A percentile compares a stretch with the other conserved stretches of the same genome.
Conservation (phyloP, 2,329 filamentous ascomycete species). For the Fusarium scirpi region DNA sequence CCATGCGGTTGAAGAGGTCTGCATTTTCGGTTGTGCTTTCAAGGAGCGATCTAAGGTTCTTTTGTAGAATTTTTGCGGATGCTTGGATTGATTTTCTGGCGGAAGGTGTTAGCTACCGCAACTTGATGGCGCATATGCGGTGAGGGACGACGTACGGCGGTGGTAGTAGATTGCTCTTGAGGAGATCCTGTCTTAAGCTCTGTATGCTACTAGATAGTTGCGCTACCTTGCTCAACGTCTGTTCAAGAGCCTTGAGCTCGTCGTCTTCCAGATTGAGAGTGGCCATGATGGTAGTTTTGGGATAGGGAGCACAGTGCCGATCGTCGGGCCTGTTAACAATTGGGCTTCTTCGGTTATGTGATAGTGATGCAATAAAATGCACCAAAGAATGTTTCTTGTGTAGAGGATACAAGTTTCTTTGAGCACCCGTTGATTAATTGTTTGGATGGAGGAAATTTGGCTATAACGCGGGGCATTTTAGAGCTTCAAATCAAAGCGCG, state of each 20-base stretch:
- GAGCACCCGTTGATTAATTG: background rate
- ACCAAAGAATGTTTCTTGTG: background rate
- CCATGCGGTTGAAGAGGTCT: slow-evolving; percentile 75
- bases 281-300: slow-evolving; percentile 49
- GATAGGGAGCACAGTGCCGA: background rate
- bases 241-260: slow-evolving; percentile 76
- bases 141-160: slow-evolving; percentile 63
- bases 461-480: slow-evolving; percentile 27
- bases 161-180: slow-evolving; percentile 74
- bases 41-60: slow-evolving; percentile 75
- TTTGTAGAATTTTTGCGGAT: slow-evolving; percentile 77
- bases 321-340: background rate
- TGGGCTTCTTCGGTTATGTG: background rate
- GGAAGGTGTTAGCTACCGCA: slow-evolving; percentile 14
- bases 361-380: background rate
- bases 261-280: slow-evolving; percentile 66
- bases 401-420: background rate
- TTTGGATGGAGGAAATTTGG: slow-evolving; percentile 5
- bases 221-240: slow-evolving; percentile 74
- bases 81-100: slow-evolving; percentile 76
- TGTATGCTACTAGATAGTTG: slow-evolving; percentile 77
- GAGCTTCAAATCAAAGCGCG: slow-evolving; percentile 29
- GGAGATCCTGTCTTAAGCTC: slow-evolving; percentile 71
- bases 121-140: background rate
- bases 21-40: slow-evolving; percentile 73